phyloP scores from a whole-genome alignment of 495 filamentous ascomycete genomes.

The Podospora pseudoanserina region DNA sequence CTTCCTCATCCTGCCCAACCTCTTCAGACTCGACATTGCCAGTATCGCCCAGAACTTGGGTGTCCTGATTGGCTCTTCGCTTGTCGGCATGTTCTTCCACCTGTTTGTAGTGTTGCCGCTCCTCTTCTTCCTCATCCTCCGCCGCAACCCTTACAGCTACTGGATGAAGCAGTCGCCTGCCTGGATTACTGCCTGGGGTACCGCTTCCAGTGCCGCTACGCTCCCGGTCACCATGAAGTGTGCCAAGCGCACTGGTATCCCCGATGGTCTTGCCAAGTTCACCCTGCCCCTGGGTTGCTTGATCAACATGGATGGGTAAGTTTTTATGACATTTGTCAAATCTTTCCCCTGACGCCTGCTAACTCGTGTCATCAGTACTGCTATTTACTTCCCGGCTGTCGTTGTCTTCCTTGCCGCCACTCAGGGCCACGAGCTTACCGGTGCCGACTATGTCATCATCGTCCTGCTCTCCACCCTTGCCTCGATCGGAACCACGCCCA shows the following conservation, averaged over 20 bases:
- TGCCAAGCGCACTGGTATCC: conserved; percentile 17
- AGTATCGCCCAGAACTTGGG: conserved; percentile 33
- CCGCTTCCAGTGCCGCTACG: conserved; percentile 29
- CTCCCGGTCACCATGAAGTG: conserved; percentile 29
- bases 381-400: conserved; percentile 32
- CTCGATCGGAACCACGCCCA: conserved; percentile 35
- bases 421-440: conserved; percentile 26
- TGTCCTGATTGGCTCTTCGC: conserved; percentile 28
- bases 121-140: too few species aligned
- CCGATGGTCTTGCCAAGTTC: conserved; percentile 26
- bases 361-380: conserved; percentile 13
- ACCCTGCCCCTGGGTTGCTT: conserved; percentile 29
- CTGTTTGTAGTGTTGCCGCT: too few species aligned
- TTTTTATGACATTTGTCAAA: too few species aligned
- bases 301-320: conserved; percentile 38
- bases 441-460: conserved; percentile 32
- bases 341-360: too few species aligned
- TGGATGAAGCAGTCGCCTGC: conserved; percentile 29
- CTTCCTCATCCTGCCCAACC: conserved; percentile 36
- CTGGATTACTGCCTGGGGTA: conserved; percentile 34
- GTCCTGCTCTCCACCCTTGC: conserved; percentile 32
- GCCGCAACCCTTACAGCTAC: conserved; percentile 32
- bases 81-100: conserved; percentile 29
- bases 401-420: conserved; percentile 35
- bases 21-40: conserved; percentile 29